phyloP scores from a whole-genome alignment of 208 protist species.

The Wallacemonas rigidus region DNA sequence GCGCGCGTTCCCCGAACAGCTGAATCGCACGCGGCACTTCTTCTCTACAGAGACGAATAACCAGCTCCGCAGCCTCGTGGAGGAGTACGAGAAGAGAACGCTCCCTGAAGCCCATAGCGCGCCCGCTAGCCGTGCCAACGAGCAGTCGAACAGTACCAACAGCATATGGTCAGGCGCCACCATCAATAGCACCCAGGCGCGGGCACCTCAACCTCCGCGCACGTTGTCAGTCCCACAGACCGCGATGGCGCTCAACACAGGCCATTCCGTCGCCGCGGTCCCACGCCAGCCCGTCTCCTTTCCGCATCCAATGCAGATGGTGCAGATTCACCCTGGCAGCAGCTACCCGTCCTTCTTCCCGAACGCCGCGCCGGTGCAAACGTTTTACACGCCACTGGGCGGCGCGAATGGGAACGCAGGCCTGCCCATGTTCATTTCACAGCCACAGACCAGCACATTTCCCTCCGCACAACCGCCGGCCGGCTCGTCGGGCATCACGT shows the following conservation, averaged over 20 bases:
- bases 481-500: neutral
- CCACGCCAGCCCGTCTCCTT: neutral
- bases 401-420: neutral
- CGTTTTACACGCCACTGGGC: neutral
- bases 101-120: neutral
- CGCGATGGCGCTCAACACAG: neutral
- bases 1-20: constrained; percentile 31
- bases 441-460: neutral
- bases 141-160: neutral
- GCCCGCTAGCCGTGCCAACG: neutral
- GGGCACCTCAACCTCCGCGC: neutral
- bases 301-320: neutral
- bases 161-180: neutral
- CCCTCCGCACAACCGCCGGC: neutral
- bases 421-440: neutral
- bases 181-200: neutral
- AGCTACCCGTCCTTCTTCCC: neutral
- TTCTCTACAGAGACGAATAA: constrained; percentile 6
- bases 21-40: constrained; percentile 55
- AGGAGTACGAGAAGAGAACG: constrained; percentile 1
- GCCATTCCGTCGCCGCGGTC: neutral
- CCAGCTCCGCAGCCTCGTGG: neutral
- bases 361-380: neutral
- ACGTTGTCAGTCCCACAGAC: neutral
- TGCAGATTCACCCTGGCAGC: neutral